Conservation (phyloP, 2,329 filamentous ascomycete species). For the Teratosphaeria destructans region DNA sequence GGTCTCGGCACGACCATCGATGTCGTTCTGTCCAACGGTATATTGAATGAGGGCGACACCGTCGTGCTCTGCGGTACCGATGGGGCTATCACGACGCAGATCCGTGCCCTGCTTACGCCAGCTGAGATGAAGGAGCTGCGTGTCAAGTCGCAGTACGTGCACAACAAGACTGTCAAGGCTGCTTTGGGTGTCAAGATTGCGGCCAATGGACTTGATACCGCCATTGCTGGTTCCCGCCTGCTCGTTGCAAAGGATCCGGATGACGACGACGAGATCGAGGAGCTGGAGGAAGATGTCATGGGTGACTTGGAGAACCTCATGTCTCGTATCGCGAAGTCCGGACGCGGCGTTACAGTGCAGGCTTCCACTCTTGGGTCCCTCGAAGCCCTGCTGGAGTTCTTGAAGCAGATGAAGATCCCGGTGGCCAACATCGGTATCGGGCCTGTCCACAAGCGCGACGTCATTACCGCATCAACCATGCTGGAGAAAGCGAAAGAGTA, state of each 20-base stretch:
- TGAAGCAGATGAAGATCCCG: slow-evolving; percentile 91
- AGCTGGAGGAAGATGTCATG: slow-evolving; percentile 94
- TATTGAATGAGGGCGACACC: slow-evolving; percentile 84
- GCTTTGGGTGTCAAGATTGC: slow-evolving; percentile 98
- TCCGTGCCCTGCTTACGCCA: slow-evolving; percentile 85
- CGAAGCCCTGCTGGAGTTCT: slow-evolving; percentile 90
- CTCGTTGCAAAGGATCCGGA: slow-evolving; percentile 91
- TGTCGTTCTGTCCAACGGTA: slow-evolving; percentile 91
- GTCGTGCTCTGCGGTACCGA: slow-evolving; percentile 96
- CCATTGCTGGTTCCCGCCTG: slow-evolving; percentile 90
- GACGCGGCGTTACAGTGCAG: slow-evolving; percentile 91
- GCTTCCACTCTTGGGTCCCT: slow-evolving; percentile 95
- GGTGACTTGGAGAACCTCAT: slow-evolving; percentile 85
- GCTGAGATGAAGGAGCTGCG: slow-evolving; percentile 88
- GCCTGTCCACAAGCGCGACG: slow-evolving; percentile 94
- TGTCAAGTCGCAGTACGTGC: slow-evolving; percentile 90
- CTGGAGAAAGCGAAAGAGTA: slow-evolving; percentile 89
- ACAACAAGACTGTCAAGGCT: slow-evolving; percentile 99
- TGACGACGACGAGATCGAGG: slow-evolving; percentile 64
- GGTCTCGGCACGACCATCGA: slow-evolving; percentile 98
- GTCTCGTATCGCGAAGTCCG: slow-evolving; percentile 80
- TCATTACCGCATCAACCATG: slow-evolving; percentile 91
- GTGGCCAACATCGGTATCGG: slow-evolving; percentile 96
- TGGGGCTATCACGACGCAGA: slow-evolving; percentile 88
- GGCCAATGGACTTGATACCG: slow-evolving; percentile 86